These are phyloP conservation scores for Debaryomycetaceae sp. DNA, from an alignment of 1,139 yeast species.

Conservation along the genomic window DNA sequence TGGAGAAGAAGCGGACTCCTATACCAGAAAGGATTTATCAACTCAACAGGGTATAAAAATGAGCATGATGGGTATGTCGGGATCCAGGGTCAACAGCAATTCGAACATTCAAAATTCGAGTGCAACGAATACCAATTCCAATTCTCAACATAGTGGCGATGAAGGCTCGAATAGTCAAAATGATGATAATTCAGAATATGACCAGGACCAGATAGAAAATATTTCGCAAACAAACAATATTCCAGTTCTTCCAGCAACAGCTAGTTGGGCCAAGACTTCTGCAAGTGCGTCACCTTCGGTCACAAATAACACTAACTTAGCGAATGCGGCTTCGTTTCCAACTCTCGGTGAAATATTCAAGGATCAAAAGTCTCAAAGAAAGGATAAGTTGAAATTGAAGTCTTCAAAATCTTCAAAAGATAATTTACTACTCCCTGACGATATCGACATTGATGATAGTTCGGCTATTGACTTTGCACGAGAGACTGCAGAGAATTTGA, in stretches of 20 bases:
- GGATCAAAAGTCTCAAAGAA: conserved; percentile 34
- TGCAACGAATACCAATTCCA: conserved; percentile 5
- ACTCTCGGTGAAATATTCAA: conserved; percentile 64
- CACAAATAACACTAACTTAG: conserved; percentile 33
- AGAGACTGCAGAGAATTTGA: conserved; percentile 33
- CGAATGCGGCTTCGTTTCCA: conserved; percentile 66
- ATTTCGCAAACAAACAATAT: conserved; percentile 13
- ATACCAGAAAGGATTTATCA: conserved; percentile 87
- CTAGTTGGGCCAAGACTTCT: conserved; percentile 52
- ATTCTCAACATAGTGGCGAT: conserved; percentile 7
- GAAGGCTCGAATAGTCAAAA: conserved; percentile 23
- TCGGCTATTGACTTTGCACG: conserved; percentile 36
- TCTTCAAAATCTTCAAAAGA: conserved; percentile 23
- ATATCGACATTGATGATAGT: conserved; percentile 40
- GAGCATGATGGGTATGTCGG: conserved; percentile 42
- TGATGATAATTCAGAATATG: conserved; percentile 16
- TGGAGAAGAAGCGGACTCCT: conserved; percentile 98
- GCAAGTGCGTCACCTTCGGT: conserved; percentile 36
- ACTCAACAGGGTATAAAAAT: conserved; percentile 72
- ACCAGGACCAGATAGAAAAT: conserved; percentile 7
- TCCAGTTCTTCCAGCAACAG: conserved; percentile 53
- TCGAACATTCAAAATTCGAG: conserved; percentile 4
- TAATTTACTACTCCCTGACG: conserved; percentile 31
- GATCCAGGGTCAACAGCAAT: conserved; percentile 11
- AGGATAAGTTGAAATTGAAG: conserved; percentile 29